These are phyloP conservation scores for Dalbergia cultrata DNA, from an alignment of 306 rosid species.

Conservation along the genomic window DNA sequence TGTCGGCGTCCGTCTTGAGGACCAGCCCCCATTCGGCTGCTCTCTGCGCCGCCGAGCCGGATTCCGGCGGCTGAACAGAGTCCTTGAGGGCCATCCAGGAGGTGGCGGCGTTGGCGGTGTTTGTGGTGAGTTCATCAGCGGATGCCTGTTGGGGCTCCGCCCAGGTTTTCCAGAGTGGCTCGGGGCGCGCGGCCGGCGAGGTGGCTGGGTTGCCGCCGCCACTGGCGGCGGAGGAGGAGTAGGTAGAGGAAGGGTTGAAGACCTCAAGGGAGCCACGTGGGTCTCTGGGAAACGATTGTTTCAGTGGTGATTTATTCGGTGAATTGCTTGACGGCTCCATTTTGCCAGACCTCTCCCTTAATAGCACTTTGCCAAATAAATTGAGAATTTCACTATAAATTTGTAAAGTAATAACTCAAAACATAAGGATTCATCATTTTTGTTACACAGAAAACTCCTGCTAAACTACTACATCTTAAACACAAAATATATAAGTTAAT, in stretches of 20 bases:
- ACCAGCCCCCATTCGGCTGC: conserved; percentile 98
- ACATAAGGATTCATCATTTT: not conserved
- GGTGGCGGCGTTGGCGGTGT: conserved; percentile 62
- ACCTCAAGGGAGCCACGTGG: conserved; percentile 92
- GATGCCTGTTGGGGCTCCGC: conserved; percentile 33
- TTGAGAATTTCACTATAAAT: not conserved
- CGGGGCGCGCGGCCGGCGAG: conserved; percentile 50
- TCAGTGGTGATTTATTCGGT: conserved; percentile 49
- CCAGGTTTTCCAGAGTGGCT: conserved; percentile 65
- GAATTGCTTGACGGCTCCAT: conserved; percentile 62
- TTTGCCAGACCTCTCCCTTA: conserved; percentile 32
- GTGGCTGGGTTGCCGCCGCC: conserved; percentile 37
- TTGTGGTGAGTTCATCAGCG: conserved; percentile 56
- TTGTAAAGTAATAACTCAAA: not conserved
- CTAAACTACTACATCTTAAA: not conserved
- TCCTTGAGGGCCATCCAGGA: conserved; percentile 95
- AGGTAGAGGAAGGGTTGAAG: conserved; percentile 73
- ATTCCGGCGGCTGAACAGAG: conserved; percentile 41
- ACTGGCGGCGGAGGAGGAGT: conserved; percentile 27
- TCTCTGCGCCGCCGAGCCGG: conserved; percentile 71
- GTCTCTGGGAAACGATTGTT: conserved; percentile 68
- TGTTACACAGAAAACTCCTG: not conserved
- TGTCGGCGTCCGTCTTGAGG: conserved; percentile 78
- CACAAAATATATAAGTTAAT: not conserved
- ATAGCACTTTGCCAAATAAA: conserved; percentile 14